phyloP scores from a whole-genome alignment of 2,329 filamentous ascomycete genomes.

The Didymella lethalis region DNA sequence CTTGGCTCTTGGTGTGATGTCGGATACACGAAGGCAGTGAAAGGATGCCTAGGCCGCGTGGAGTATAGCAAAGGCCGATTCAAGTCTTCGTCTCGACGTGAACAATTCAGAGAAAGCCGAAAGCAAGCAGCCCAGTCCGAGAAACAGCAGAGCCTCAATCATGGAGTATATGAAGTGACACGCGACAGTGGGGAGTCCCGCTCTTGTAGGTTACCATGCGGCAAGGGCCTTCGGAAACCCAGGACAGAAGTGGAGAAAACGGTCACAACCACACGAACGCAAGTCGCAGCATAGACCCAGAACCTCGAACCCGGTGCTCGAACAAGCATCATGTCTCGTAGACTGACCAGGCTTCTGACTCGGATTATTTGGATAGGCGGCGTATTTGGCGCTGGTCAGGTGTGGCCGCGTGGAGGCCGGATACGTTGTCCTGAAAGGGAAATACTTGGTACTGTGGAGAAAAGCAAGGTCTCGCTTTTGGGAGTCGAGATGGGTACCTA shows the following conservation, averaged over 20 bases:
- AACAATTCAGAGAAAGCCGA: constrained; percentile 8
- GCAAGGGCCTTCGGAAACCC: constrained; percentile 11
- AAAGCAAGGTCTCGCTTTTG: background rate
- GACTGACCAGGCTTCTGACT: background rate
- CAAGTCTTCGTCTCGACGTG: constrained; percentile 1
- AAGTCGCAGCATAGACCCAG: background rate
- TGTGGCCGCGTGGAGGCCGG: background rate
- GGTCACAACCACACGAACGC: constrained; percentile 7
- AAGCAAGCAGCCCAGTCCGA: constrained; percentile 10
- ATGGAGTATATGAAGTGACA: constrained; percentile 2
- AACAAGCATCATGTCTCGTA: constrained; percentile 12
- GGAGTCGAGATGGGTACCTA: background rate
- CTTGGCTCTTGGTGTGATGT: background rate
- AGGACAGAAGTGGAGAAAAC: constrained; percentile 22
- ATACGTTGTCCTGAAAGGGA: constrained; percentile 18
- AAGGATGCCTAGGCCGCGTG: background rate
- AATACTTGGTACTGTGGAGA: constrained; percentile 15
- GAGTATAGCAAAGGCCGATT: background rate
- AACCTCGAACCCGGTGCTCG: constrained; percentile 1
- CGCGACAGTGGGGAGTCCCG: constrained; percentile 10
- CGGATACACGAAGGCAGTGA: background rate
- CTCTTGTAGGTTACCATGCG: constrained; percentile 16
- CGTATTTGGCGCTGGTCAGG: background rate
- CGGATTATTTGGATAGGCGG: constrained; percentile 1
- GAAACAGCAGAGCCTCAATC: constrained; percentile 3